Evolutionary conservation across 192 early-diverging fungal species (phyloP), one percentile per base, ranked within the genome.

Genomic region (Entomortierella beljakovae): DNA sequence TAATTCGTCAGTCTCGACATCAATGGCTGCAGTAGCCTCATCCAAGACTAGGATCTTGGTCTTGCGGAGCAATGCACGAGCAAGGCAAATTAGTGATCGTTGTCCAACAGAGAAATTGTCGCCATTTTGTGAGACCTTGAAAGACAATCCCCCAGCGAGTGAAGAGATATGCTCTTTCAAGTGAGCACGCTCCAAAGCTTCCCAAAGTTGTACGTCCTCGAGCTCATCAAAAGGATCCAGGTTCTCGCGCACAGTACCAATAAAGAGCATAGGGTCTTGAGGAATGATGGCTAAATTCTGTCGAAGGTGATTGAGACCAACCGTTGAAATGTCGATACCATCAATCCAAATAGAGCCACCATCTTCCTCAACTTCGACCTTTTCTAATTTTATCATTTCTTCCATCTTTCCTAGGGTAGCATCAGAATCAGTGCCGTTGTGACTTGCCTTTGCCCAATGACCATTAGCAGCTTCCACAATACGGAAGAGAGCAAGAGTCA

Each of bases 71-170:
- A 94, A 69, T 0, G 93, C 93, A n/a, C 93, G 88, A 0, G 93
- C 93, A 28, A 94, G 80, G 22, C 88, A 88, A 10, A 94, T 81
- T 58, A 92, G 70, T 61, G 94, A 92, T 29, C 91, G 70, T 77
- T 95, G 93, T 20, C 94, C 94, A 25, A 91, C 90, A 16, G 91
- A 94, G 68, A 96, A 94, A 80, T 97, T 96, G n/a, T 88, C 82
- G 9, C 96, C 96, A 60, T 90, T 87, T 60, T 94, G 93, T 5
- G 87, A 69, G 1, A 98, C 90, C 35, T 82, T 70, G 33, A 82
- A 85, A 23, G 96, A 93, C 29, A 96, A 82, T 34, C 89, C 87
- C 33, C 85, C 90, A 2, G 88, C 88, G 50, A 93, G 70, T 43
- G 82, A 62, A n/a, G 84, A 77, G 34, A 98, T 80, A 54, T 88